Percentiles rank a stretch among this genome's conserved stretches.
These are phyloP conservation scores for Euphorbia tirucalli DNA, from an alignment of 345 rosid species.

Conservation along the genomic window DNA sequence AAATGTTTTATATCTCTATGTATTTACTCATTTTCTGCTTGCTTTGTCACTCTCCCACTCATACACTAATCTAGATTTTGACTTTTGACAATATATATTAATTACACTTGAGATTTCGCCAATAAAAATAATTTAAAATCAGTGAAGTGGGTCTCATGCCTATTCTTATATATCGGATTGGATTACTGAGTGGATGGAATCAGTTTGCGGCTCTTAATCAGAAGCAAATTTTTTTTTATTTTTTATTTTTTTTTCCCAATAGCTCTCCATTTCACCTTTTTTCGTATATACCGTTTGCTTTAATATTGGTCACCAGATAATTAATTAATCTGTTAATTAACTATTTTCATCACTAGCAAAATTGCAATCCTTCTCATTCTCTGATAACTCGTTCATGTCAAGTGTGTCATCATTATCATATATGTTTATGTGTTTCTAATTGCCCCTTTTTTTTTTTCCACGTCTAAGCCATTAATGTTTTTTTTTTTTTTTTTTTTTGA, in stretches of 20 bases:
- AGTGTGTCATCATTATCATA: no score
- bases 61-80: not conserved
- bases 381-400: not conserved
- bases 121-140: not conserved
- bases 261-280: not conserved
- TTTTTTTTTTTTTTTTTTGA: no score
- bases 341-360: not conserved
- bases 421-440: no score
- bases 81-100: not conserved
- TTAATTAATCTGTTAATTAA: not conserved
- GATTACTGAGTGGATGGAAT: not conserved
- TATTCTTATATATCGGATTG: no score
- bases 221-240: not conserved
- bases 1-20: not conserved
- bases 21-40: no score
- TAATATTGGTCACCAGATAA: not conserved
- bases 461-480: no score
- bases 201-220: not conserved
- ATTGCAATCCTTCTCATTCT: conserved; percentile 15
- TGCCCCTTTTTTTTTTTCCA: no score
- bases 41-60: not conserved
- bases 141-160: not conserved
- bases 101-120: no score
- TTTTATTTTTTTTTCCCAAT: no score
- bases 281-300: no score